Base-by-base conservation (phyloP, 1,139 yeast species). In the Blastobotrys malaysiensis region DNA sequence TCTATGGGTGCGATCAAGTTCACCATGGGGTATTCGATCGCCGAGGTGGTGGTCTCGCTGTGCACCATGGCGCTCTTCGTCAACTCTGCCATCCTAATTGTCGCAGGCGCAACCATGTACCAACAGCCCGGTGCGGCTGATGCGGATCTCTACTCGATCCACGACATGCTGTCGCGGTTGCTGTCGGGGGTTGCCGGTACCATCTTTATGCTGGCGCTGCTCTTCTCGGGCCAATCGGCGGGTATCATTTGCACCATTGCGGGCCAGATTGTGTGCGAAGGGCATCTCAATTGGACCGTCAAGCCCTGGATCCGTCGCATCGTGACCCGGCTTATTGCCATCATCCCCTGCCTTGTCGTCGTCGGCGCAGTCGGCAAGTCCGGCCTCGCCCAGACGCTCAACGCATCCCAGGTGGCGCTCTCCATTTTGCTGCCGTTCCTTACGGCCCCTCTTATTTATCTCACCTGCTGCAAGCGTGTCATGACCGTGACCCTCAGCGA, bases 221-320 rank as follows among this genome's bases (percentile, higher is more conserved):
- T 88, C 39, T 79, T 84, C 61, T 82, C 88, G 56, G 96, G 95
- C 9, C 88, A 86, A 65, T 82, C 88, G 57, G 91, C 96, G 0
- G 95, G 95, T 49, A 83, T 88, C 56, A 91, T 88, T 1, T 88
- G 95, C 67, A 88, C 96, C 0, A 84, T 88, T 70, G 88, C 95
- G 0, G 95, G 95, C 9, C 95, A 88, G 67, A 84, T 88, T 63
- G 90, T 88, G 3, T 79, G 88, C 61, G 95, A 88, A 68, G 95
- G 96, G 1, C 89, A 86, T 65, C 77, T 88, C 47, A 79, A 82
- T 57, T 87, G 95, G 95, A 79, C 79, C 16, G 67, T 86, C 49
- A 77, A 73, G 61, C 95, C 96, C 5, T 88, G 95, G 95, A 65
- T 83, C 49, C 77, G 95, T 67, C 75, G 95, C 63, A 66, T 88